Evolutionary conservation across 148 eudicot species (phyloP), one percentile per base, ranked within the genome.

Genomic region (Spergularia marina): DNA sequence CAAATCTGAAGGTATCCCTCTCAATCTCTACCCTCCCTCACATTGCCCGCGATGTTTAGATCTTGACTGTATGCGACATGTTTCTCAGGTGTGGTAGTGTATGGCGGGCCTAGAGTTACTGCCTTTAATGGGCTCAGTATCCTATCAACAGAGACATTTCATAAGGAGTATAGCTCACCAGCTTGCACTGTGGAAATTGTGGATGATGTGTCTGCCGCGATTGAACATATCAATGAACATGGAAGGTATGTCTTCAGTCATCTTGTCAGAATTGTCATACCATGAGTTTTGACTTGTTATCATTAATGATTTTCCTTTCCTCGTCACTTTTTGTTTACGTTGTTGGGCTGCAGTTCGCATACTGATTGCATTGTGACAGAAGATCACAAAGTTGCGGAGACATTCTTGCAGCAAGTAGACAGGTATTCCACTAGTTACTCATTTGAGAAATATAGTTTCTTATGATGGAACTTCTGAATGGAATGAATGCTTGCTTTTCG

Each of bases 101-200:
- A 77, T 84, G 99, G 98, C 65, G 99, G 99, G 49, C 97, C 97
- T 23, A 87, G 88, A 79, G 88, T 87, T 60, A 84, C 88, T 80
- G 82, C 91, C 49, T 23, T 86, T 78, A 67, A 82, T 12, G 84
- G 80, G 68, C 74, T 92, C 53, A 86, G 82, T 76, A 76, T 92
- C 74, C 89, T 89, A 61, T 86, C 83, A 81, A 88, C 89, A 55
- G 81, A 65, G 9, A 86, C 99, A 64, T 87, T 92, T 58, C 98
- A 91, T 73, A 90, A 87, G 57, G 99, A 96, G 82, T 96, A 96
- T 78, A 87, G 79, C 77, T 87, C 98, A 53, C 88, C 87, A 25
- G 92, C 96, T 73, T 96, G 99, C 81, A 91, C 99, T 6, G 85
- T 96, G 74, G 99, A 96, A 79, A 86, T 91, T 56, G 99, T 96